Conservation (phyloP, 768 basidiomycete genomes). For the Lactarius deliciosus region DNA sequence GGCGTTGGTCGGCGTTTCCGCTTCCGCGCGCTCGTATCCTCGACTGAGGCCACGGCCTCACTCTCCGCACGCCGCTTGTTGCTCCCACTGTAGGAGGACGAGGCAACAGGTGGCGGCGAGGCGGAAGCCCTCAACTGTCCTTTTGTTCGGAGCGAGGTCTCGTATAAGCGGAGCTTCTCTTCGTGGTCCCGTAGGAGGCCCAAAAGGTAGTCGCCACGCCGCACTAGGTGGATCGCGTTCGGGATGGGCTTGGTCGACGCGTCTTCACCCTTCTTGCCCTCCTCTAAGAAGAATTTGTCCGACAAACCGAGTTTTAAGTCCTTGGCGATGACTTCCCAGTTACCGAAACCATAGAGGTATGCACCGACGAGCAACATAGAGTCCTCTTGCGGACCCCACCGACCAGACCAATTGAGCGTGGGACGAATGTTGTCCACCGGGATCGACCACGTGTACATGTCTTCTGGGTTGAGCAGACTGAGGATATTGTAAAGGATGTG, state of each 20-base stretch:
- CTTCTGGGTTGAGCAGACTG: slow-evolving; percentile 54
- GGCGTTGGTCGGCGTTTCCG: slow-evolving; percentile 94
- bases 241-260: slow-evolving; percentile 85
- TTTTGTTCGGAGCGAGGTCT: slow-evolving; percentile 72
- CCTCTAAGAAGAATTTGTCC: slow-evolving; percentile 97
- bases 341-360: slow-evolving; percentile 90
- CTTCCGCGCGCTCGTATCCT: slow-evolving; percentile 66
- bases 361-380: slow-evolving; percentile 94
- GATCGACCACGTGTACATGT: slow-evolving; percentile 80
- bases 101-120: slow-evolving; percentile 76
- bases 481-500: slow-evolving; percentile 84
- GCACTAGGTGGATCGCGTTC: slow-evolving; percentile 96
- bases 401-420: slow-evolving; percentile 94
- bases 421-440: slow-evolving; percentile 93
- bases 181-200: slow-evolving; percentile 82
- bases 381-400: slow-evolving; percentile 91
- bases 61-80: slow-evolving; percentile 81
- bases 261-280: slow-evolving; percentile 93
- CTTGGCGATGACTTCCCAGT: slow-evolving; percentile 94
- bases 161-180: slow-evolving; percentile 87
- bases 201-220: slow-evolving; percentile 92
- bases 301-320: slow-evolving; percentile 79
- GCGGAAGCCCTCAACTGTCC: slow-evolving; percentile 68
- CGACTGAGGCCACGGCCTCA: slow-evolving; percentile 79
- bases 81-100: slow-evolving; percentile 60